phyloP scores from a whole-genome alignment of 108 stramenopile genomes.

The Cylindrotheca closterium region DNA sequence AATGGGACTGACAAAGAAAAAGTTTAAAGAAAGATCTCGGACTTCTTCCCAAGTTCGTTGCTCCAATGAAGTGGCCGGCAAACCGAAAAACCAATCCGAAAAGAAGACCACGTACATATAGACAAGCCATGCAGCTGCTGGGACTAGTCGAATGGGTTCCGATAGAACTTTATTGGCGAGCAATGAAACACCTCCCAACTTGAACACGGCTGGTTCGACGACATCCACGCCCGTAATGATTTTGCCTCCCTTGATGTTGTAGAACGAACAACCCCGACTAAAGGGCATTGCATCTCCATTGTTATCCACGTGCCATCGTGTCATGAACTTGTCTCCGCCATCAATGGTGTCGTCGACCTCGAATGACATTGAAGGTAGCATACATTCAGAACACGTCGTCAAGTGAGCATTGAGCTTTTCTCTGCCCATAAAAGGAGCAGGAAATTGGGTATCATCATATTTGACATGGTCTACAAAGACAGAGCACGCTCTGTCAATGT shows the following conservation, averaged over 20 bases:
- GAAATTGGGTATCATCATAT: constrained; percentile 63
- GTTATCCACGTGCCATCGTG: constrained; percentile 81
- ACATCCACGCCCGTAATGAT: constrained; percentile 68
- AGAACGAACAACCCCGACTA: constrained; percentile 72
- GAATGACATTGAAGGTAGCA: constrained; percentile 65
- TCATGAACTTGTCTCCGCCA: constrained; percentile 27
- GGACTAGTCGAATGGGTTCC: constrained; percentile 70
- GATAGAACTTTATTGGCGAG: constrained; percentile 47
- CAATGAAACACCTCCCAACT: constrained; percentile 46
- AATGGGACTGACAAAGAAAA: constrained; percentile 80
- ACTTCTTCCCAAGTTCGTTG: constrained; percentile 86
- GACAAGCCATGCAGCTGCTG: constrained; percentile 50
- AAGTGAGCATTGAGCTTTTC: constrained; percentile 53
- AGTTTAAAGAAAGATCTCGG: constrained; percentile 75
- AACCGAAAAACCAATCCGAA: constrained; percentile 75
- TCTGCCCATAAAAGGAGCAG: constrained; percentile 49
- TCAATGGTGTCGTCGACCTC: constrained; percentile 53
- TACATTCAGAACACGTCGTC: constrained; percentile 39
- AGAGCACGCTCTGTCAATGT: constrained; percentile 57
- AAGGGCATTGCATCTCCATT: constrained; percentile 61
- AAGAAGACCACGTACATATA: constrained; percentile 85
- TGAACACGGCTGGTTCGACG: constrained; percentile 71
- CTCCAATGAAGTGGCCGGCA: constrained; percentile 65
- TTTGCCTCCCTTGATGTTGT: constrained; percentile 42
- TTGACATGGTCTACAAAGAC: constrained; percentile 58